Base-by-base conservation (phyloP, 2,329 filamentous ascomycete genomes). In the Aspergillus sp. region DNA sequence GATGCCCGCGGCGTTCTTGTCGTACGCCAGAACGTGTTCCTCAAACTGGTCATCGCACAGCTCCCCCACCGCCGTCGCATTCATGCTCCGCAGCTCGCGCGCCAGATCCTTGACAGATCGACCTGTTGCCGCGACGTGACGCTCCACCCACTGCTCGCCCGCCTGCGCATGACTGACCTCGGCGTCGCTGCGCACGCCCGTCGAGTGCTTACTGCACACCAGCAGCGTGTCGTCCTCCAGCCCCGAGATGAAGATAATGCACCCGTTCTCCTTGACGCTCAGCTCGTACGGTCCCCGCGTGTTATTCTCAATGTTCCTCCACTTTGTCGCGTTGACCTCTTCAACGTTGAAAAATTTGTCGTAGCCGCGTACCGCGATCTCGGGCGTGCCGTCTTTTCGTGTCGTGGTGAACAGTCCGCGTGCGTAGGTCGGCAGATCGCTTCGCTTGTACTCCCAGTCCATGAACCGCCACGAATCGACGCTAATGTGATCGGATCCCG, bases 121-220 rank as follows among this genome's bases (percentile, higher is more conserved):
- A 31, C 92, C 91, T 17, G 96, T 77, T 1, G 81, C 80, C 34
- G 81, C 79, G 36, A 99, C 81, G 73, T 99, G 94, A 58, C 78
- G 81, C 69, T 94, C 88, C 0, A 96, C 80, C 81, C 90, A 93
- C 53, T 75, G 75, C 77, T 97, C 92, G 43, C 93, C 94, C 3
- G 86, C 91, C 53, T 82, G 80, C 3, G 94, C 90, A 76, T 99
- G 94, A 73, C 90, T 97, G 52, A 88, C 60, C 25, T 85, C 81
- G 4, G 78, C 74, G 66, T 95, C 90, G 19, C 73, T 74, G n/a
- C 93, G 83, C 20, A 84, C 78, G 5, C 94, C 94, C 0, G 92
- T 97, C 0, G 94, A 97, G 71, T 99, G 94, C 69, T 99, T 99
- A 80, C 93, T 97, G 82, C 93, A 97, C n/a, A 99, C 92, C 6